These are phyloP conservation scores for Coprinopsis cinerea DNA, from an alignment of 768 basidiomycete species.

Conservation along the genomic window DNA sequence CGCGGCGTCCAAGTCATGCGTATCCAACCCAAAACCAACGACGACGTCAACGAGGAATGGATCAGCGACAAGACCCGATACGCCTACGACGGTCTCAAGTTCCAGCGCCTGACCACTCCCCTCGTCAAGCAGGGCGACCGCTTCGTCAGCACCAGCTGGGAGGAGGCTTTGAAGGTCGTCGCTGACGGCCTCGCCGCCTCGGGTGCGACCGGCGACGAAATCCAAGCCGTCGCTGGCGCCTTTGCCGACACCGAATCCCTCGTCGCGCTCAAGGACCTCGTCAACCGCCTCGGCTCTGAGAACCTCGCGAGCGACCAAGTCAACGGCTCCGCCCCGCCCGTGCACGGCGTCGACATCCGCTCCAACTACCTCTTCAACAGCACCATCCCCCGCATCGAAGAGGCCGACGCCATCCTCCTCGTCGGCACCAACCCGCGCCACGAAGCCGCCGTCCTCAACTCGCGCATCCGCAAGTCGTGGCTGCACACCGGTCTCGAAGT, in stretches of 20 bases:
- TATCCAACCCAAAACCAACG: constrained; percentile 92
- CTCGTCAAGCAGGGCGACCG: constrained; percentile 88
- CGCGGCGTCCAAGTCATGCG: constrained; percentile 96
- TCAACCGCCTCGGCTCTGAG: constrained; percentile 92
- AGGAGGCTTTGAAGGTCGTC: constrained; percentile 76
- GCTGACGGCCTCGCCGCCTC: constrained; percentile 71
- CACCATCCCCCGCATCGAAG: constrained; percentile 84
- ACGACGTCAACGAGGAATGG: constrained; percentile 99
- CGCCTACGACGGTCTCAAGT: constrained; percentile 91
- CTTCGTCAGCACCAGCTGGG: constrained; percentile 88
- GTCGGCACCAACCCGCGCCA: constrained; percentile 96
- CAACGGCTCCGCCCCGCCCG: constrained; percentile 61
- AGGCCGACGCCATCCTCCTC: constrained; percentile 88
- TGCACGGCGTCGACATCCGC: constrained; percentile 82
- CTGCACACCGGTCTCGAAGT: constrained; percentile 81
- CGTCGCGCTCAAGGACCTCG: constrained; percentile 87
- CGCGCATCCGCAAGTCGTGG: constrained; percentile 94
- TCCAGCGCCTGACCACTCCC: constrained; percentile 92
- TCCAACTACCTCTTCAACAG: constrained; percentile 97
- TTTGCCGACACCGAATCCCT: constrained; percentile 93
- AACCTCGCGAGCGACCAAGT: constrained; percentile 80
- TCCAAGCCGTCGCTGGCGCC: constrained; percentile 90
- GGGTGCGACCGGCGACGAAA: constrained; percentile 86
- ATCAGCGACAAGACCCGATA: constrained; percentile 98
- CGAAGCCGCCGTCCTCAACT: constrained; percentile 96